phyloP scores from a whole-genome alignment of 768 basidiomycete species.

The Termitomyces sp. region DNA sequence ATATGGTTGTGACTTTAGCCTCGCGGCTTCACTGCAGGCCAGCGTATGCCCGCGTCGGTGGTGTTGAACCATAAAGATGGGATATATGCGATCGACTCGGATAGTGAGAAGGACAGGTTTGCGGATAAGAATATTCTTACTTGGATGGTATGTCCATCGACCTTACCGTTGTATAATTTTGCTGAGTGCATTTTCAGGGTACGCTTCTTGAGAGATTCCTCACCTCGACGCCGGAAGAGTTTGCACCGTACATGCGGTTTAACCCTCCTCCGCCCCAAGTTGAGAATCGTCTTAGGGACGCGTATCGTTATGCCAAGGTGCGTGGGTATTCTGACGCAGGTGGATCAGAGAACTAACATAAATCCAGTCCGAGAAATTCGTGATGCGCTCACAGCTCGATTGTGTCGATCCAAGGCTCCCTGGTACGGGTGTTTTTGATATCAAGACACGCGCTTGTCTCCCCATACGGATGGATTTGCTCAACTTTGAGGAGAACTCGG shows the following conservation, averaged over 20 bases:
- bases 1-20: background rate
- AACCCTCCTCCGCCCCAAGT: slow-evolving; percentile 23
- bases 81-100: slow-evolving; percentile 65
- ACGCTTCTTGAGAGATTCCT: slow-evolving; percentile 87
- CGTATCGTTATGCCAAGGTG: slow-evolving; percentile 86
- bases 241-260: slow-evolving; percentile 52
- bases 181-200: slow-evolving; percentile 49
- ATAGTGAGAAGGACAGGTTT: slow-evolving; percentile 36
- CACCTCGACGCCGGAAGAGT: slow-evolving; percentile 64
- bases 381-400: slow-evolving; percentile 96
- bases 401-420: slow-evolving; percentile 79
- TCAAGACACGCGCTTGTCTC: slow-evolving; percentile 90
- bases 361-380: slow-evolving; percentile 55
- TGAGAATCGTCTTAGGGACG: slow-evolving; percentile 49
- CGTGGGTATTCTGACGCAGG: slow-evolving; percentile 10
- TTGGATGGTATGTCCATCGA: slow-evolving; percentile 57
- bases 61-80: slow-evolving; percentile 64
- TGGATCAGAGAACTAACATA: background rate
- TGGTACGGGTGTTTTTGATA: slow-evolving; percentile 90
- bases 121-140: slow-evolving; percentile 69
- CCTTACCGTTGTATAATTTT: background rate
- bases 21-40: slow-evolving; percentile 66
- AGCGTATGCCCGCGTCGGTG: slow-evolving; percentile 74
- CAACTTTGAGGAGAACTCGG: slow-evolving; percentile 81
- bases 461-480: slow-evolving; percentile 82